phyloP scores from a whole-genome alignment of 2,329 filamentous ascomycete species.

The Parascedosporium putredinis region DNA sequence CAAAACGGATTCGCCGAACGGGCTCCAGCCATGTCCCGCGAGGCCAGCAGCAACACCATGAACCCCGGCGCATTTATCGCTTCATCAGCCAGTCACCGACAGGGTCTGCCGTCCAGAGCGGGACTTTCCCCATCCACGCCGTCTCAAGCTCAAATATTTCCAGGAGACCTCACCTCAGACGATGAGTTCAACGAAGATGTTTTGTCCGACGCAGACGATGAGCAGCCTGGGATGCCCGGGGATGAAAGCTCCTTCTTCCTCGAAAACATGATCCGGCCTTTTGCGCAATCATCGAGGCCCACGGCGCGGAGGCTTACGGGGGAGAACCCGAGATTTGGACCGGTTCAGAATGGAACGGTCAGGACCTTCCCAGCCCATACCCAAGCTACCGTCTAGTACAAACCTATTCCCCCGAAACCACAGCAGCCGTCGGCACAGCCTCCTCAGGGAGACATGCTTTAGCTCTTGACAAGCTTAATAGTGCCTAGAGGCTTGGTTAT shows the following conservation, averaged over 20 bases:
- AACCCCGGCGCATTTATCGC: slow-evolving; percentile 48
- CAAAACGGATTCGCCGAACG: slow-evolving; percentile 81
- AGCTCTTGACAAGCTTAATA: too few species aligned
- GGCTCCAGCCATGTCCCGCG: slow-evolving; percentile 48
- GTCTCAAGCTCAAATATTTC: slow-evolving; percentile 31
- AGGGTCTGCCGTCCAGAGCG: slow-evolving; percentile 12
- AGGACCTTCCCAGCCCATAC: slow-evolving; percentile 28
- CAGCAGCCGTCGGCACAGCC: slow-evolving; percentile 11
- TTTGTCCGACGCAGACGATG: slow-evolving; percentile 68
- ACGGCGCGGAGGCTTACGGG: slow-evolving; percentile 55
- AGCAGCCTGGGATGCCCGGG: slow-evolving; percentile 29
- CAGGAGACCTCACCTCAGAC: slow-evolving; percentile 58
- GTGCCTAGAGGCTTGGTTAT: too few species aligned
- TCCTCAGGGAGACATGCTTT: slow-evolving; percentile 27
- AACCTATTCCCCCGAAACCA: slow-evolving; percentile 21
- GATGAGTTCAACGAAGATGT: slow-evolving; percentile 66
- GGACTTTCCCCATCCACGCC: background rate
- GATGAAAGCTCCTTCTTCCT: slow-evolving; percentile 41
- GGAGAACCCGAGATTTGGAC: slow-evolving; percentile 29
- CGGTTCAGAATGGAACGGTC: slow-evolving; percentile 22
- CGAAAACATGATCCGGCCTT: slow-evolving; percentile 51
- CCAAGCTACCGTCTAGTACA: slow-evolving; percentile 24
- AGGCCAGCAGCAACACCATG: slow-evolving; percentile 51
- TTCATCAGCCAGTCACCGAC: slow-evolving; percentile 42
- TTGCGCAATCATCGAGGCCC: slow-evolving; percentile 44